Evolutionary conservation across 306 rosid genomes (phyloP).

Genomic region (Gillenia trifoliata): DNA sequence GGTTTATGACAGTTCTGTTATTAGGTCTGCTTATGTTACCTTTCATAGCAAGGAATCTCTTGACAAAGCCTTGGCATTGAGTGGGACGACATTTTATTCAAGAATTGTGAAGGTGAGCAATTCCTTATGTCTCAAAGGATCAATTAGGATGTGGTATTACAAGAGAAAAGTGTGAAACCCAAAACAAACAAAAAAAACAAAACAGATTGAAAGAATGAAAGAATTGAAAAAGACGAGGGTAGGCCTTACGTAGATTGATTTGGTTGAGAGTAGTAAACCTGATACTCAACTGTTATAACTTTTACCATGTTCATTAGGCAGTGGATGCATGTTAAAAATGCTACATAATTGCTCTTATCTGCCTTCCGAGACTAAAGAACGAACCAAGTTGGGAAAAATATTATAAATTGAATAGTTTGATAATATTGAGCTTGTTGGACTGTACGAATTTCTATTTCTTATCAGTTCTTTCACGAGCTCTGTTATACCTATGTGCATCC

Average conservation of each 20-base stretch:
- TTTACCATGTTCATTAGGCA: neutral
- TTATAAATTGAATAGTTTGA: neutral
- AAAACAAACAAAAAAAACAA: neutral
- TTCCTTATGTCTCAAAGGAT: neutral
- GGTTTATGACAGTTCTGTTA: neutral
- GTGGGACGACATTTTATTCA: constrained; percentile 19
- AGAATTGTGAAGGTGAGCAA: constrained; percentile 23
- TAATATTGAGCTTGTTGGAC: neutral
- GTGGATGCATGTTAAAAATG: neutral
- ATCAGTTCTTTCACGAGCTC: neutral
- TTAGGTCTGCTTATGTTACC: constrained; percentile 29
- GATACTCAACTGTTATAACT: neutral
- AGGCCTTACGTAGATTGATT: neutral
- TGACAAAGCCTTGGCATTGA: constrained; percentile 24
- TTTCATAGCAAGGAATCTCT: constrained; percentile 24
- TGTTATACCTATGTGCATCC: neutral
- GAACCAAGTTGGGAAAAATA: neutral
- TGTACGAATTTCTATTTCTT: neutral
- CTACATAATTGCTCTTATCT: neutral
- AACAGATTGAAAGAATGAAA: neutral
- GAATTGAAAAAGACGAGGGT: too few relatives aligned
- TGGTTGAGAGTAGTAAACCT: neutral
- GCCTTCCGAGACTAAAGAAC: neutral
- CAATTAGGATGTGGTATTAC: neutral
- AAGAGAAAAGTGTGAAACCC: neutral